Base-by-base conservation (phyloP, 768 basidiomycete species). In the Mycena latifolia region DNA sequence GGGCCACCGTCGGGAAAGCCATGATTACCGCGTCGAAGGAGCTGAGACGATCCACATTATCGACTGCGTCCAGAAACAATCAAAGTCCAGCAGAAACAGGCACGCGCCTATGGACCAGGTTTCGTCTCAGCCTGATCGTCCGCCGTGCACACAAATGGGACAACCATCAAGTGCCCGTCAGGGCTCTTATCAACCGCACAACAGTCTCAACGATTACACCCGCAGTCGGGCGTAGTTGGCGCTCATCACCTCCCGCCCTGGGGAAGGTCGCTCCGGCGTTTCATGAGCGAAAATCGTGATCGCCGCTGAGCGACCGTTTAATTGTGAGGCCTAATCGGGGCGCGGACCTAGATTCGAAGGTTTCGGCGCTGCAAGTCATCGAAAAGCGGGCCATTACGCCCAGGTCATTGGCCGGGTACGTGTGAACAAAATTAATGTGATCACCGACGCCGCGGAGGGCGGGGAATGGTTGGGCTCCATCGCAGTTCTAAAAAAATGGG, bases 251-350 rank as follows among this genome's bases (percentile, higher is more conserved):
- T 4, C 37, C 9, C 37, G 12, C 27, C 6, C 24, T 24, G 28
- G 11, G 10, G 8, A 29, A 54, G 60, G 52, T 10, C 29, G 18
- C 24, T 8, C 6, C 48, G 62, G 55, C 28, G 62, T 63, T 56
- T 51, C 24, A 29, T 29, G 2, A 15, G 58, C 25, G 3, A 2
- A 51, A 24, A 33, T 41, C 11, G 27, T 51, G 55, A 63, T 63
- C 39, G 12, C 53, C 35, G 5, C 27, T 24, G 33, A 10, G 54
- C 43, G 22, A 51, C 20, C 24, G 10, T 27, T 35, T 9, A 53
- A 46, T 53, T 17, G 6, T 11, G 46, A 55, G 52, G 29, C 4
- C 8, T 33, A 52, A 54, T 54, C 43, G 60, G 52, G 27, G 27
- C 17, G 17, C 11, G 8, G 5, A 8, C 11, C 10, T 24, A 17